Evolutionary conservation across 345 rosid species (phyloP).

Genomic region (Jatropha curcas): DNA sequence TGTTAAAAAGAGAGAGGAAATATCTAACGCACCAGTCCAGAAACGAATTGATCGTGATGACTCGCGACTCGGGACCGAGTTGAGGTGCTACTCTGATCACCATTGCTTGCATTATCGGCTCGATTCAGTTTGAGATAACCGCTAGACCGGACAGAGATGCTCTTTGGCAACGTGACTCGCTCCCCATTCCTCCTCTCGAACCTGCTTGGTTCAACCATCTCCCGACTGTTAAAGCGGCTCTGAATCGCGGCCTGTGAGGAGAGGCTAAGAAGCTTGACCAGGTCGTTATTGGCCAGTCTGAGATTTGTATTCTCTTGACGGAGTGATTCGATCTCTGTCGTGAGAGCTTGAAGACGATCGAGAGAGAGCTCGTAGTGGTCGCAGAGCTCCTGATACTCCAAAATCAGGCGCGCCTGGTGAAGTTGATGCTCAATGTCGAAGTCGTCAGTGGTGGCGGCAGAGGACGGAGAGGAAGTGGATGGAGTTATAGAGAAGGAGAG

Average conservation of each 20-base stretch:
- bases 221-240: background rate
- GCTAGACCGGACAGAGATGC: conserved; percentile 23
- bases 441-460: conserved; percentile 22
- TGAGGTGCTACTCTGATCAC: conserved; percentile 28
- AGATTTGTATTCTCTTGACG: conserved; percentile 26
- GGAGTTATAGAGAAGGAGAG: conserved; percentile 54
- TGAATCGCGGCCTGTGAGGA: conserved; percentile 42
- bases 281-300: conserved; percentile 14
- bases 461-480: conserved; percentile 43
- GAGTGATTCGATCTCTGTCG: conserved; percentile 17
- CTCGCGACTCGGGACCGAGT: conserved; percentile 36
- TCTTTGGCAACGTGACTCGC: conserved; percentile 17
- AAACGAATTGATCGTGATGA: conserved; percentile 28
- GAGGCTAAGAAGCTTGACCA: conserved; percentile 20
- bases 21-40: conserved; percentile 41
- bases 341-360: conserved; percentile 48
- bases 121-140: conserved; percentile 14
- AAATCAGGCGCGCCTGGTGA: conserved; percentile 63
- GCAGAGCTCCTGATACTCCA: conserved; percentile 65
- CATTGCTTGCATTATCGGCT: conserved; percentile 23
- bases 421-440: conserved; percentile 60
- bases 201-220: background rate
- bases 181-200: conserved; percentile 3
- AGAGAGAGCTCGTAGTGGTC: conserved; percentile 51
- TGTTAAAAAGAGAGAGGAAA: background rate